Conservation (phyloP, 202 grass and related monocot genomes). For the Schoenoplectus triqueter region DNA sequence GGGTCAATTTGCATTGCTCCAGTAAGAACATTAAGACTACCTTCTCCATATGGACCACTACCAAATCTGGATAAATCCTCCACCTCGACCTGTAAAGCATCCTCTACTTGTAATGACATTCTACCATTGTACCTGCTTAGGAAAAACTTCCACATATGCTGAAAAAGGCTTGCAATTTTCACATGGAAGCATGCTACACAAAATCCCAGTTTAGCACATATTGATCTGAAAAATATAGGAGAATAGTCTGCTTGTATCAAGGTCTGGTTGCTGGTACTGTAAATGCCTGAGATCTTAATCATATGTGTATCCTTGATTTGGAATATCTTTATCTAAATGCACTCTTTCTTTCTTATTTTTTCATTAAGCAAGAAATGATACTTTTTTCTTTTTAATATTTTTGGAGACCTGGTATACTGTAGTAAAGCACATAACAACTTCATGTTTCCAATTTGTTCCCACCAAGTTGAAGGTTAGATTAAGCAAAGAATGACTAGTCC, state of each 20-base stretch:
- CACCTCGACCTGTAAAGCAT: background rate
- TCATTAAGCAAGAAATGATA: background rate
- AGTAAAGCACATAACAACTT: background rate
- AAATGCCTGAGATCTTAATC: conserved; percentile 4
- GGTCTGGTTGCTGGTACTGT: background rate
- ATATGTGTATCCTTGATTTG: background rate
- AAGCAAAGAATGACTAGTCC: background rate
- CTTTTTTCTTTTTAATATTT: background rate
- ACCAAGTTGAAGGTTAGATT: background rate
- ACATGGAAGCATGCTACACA: background rate
- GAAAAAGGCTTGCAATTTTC: too few relatives aligned
- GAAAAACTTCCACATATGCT: too few relatives aligned
- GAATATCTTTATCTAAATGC: background rate
- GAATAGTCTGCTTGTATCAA: background rate
- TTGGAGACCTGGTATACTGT: background rate
- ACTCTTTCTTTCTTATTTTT: background rate
- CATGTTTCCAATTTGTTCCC: conserved; percentile 2
- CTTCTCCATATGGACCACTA: background rate
- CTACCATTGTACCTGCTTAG: too few relatives aligned
- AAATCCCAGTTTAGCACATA: background rate
- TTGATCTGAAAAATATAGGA: background rate
- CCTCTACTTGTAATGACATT: too few relatives aligned
- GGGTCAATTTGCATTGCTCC: background rate
- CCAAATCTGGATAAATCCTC: background rate
- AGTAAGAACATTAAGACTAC: conserved; percentile 4